Evolutionary conservation across 768 basidiomycete species (phyloP).

Genomic region (Auricularia sp.): DNA sequence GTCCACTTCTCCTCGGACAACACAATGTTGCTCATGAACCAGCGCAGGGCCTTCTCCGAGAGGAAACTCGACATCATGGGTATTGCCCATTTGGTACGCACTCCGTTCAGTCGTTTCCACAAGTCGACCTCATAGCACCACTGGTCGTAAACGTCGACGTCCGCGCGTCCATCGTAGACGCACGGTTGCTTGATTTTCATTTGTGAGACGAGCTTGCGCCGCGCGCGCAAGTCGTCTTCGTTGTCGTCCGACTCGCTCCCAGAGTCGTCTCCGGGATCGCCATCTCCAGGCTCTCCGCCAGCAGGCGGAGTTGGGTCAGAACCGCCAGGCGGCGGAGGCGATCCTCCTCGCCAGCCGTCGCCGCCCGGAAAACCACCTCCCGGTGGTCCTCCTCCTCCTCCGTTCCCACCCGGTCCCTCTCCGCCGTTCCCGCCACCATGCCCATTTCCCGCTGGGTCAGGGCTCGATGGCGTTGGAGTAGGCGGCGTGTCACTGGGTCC

Average conservation of each 20-base stretch:
- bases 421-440: no score
- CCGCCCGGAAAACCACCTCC: background rate
- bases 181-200: slow-evolving; percentile 4
- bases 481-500: no score
- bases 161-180: no score
- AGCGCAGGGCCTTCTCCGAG: slow-evolving; percentile 22
- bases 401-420: no score
- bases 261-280: no score
- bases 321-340: no score
- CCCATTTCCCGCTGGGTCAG: no score
- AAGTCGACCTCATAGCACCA: slow-evolving; percentile 3
- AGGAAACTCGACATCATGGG: slow-evolving; percentile 16
- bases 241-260: background rate
- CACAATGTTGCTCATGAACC: slow-evolving; percentile 24
- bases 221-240: background rate
- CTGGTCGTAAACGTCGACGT: background rate
- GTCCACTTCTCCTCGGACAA: slow-evolving; percentile 19
- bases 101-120: background rate
- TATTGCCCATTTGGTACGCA: background rate
- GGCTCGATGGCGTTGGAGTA: no score
- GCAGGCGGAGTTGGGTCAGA: no score
- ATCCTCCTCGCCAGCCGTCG: no score
- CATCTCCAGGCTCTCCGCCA: no score
- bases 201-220: background rate
- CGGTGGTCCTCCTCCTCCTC: background rate